phyloP scores from a whole-genome alignment of 2,329 filamentous ascomycete species.

The Biscogniauxia marginata region DNA sequence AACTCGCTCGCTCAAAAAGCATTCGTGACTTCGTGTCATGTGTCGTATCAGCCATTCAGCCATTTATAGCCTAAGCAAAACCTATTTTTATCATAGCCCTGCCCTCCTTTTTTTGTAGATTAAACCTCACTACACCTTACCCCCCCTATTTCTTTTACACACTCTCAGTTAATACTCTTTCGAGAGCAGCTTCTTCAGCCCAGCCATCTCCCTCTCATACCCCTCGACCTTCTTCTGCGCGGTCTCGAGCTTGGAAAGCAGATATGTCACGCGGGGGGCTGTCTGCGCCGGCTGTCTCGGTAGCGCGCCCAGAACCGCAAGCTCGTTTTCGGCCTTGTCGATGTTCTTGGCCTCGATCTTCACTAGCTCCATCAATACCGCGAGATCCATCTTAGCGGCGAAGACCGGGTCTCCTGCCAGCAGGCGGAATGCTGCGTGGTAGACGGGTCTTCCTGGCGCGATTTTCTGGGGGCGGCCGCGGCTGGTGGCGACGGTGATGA shows the following conservation, averaged over 20 bases:
- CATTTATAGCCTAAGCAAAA: no score
- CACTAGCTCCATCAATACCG: slow-evolving; percentile 65
- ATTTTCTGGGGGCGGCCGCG: slow-evolving; percentile 78
- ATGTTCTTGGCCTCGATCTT: slow-evolving; percentile 73
- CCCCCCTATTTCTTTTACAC: no score
- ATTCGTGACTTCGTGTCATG: background rate
- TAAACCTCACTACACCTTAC: background rate
- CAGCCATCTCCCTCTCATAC: slow-evolving; percentile 70
- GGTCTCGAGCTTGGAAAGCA: slow-evolving; percentile 70
- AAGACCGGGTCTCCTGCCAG: slow-evolving; percentile 72
- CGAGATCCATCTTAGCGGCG: slow-evolving; percentile 69
- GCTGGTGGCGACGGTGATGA: slow-evolving; percentile 71
- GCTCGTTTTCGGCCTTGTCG: slow-evolving; percentile 75
- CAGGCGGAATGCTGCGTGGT: slow-evolving; percentile 75
- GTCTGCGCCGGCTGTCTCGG: slow-evolving; percentile 70
- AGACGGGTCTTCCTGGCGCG: slow-evolving; percentile 83
- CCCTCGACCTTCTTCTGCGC: slow-evolving; percentile 72
- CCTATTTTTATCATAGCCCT: background rate
- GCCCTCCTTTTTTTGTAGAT: background rate
- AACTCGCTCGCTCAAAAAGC: background rate
- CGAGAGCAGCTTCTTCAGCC: slow-evolving; percentile 68
- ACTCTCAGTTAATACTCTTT: slow-evolving; percentile 29
- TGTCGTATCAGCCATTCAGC: background rate
- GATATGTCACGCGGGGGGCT: slow-evolving; percentile 64
- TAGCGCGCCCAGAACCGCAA: slow-evolving; percentile 67